These are phyloP conservation scores for Xanthoconium purpureum DNA, from an alignment of 768 basidiomycete genomes.

Conservation along the genomic window DNA sequence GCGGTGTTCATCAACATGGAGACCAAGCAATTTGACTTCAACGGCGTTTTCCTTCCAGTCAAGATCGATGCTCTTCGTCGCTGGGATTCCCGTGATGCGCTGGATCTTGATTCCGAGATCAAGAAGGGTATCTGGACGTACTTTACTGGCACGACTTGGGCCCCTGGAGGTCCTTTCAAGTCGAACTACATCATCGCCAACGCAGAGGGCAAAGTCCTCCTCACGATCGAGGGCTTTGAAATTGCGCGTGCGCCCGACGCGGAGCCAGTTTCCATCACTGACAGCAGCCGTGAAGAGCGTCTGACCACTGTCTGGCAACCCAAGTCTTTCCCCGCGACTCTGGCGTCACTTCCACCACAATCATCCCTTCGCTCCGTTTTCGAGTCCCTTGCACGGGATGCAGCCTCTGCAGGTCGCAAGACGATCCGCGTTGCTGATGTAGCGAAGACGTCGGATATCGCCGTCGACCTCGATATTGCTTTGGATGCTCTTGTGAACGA, in stretches of 20 bases:
- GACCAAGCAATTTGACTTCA: constrained; percentile 31
- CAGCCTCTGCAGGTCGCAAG: constrained; percentile 19
- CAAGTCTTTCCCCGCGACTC: constrained; percentile 24
- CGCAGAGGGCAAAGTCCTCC: constrained; percentile 28
- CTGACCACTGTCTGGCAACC: constrained; percentile 33
- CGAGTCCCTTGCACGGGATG: constrained; percentile 13
- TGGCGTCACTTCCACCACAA: constrained; percentile 1
- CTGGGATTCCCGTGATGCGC: constrained; percentile 28
- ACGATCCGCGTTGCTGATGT: constrained; percentile 27
- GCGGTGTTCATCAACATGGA: constrained; percentile 31
- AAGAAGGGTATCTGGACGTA: constrained; percentile 32
- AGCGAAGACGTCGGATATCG: constrained; percentile 17
- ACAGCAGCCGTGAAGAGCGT: constrained; percentile 28
- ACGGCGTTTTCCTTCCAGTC: constrained; percentile 31
- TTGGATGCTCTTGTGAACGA: constrained; percentile 19
- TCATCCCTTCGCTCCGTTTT: constrained; percentile 16
- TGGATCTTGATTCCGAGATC: constrained; percentile 23
- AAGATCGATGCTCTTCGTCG: constrained; percentile 31
- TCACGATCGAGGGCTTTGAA: constrained; percentile 36
- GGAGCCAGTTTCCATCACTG: constrained; percentile 24
- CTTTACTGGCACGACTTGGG: constrained; percentile 24
- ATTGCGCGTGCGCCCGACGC: constrained; percentile 31
- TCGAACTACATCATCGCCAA: constrained; percentile 30
- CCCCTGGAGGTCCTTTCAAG: constrained; percentile 21
- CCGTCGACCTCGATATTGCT: constrained; percentile 12